Conservation (phyloP, 2,329 filamentous ascomycete genomes). For the Periconia sp. region DNA sequence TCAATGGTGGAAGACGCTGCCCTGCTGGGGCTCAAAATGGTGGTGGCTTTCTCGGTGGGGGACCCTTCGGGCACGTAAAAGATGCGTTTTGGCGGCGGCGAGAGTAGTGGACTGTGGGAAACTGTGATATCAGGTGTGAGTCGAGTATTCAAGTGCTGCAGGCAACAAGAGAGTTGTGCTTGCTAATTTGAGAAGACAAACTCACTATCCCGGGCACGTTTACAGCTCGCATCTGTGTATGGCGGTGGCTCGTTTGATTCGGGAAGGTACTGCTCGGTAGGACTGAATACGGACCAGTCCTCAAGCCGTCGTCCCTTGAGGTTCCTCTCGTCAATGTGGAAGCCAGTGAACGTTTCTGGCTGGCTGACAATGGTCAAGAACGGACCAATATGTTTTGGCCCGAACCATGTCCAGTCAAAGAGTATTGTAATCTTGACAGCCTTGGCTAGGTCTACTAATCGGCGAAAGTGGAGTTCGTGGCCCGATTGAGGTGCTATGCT, state of each 20-base stretch:
- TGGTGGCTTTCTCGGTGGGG: constrained; percentile 12
- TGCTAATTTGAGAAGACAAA: neutral
- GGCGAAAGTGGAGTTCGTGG: constrained; percentile 6
- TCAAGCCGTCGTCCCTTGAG: constrained; percentile 1
- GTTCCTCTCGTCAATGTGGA: constrained; percentile 7
- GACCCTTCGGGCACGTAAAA: constrained; percentile 3
- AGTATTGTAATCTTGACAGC: constrained; percentile 13
- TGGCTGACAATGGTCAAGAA: constrained; percentile 10
- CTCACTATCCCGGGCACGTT: constrained; percentile 16
- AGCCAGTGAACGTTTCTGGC: constrained; percentile 11
- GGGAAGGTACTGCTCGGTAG: constrained; percentile 3
- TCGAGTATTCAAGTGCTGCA: neutral
- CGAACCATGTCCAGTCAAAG: constrained; percentile 21
- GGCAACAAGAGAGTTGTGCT: neutral
- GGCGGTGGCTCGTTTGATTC: constrained; percentile 9
- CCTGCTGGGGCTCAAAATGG: constrained; percentile 4
- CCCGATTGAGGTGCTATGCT: constrained; percentile 5
- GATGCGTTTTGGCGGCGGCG: constrained; percentile 13
- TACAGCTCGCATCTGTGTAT: constrained; percentile 9
- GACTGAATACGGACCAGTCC: constrained; percentile 11
- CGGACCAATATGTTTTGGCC: constrained; percentile 4
- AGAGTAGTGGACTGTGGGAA: constrained; percentile 2
- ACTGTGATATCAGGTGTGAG: neutral
- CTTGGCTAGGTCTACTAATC: constrained; percentile 12
- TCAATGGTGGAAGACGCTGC: neutral